Base-by-base conservation (phyloP, 2,329 filamentous ascomycete species). In the Cercospora janseana region DNA sequence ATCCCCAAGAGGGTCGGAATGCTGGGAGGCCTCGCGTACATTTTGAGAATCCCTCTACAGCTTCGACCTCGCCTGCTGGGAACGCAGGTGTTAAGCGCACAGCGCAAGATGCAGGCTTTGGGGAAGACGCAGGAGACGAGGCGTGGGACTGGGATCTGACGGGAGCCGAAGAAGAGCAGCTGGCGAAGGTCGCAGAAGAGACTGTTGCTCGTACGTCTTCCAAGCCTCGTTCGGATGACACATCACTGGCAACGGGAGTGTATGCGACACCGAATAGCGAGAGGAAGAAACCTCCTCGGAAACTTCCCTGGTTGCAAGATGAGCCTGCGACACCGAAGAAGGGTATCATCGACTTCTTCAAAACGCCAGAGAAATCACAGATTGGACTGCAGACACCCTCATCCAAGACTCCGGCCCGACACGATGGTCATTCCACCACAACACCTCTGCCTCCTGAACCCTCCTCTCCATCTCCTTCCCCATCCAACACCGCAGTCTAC, bases 291-390 rank as follows among this genome's bases (percentile, higher is more conserved):
- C 63, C 63, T 9, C 52, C 57, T 43, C 63, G 66, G 10, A 69
- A 62, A 26, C 60, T 74, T 8, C 70, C 70, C 4, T 75, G 71
- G 72, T 56, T 69, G 34, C 63, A 62, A 37, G 62, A 66, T 9
- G 26, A 49, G 8, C 56, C 69, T 2, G 60, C 60, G 24, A 69
- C 68, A 6, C 60, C 51, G 8, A 49, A 44, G 16, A 61, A 63
- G 46, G 47, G 54, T 9, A 52, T 56, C 28, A 41, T 27, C 16
- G 52, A 58, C 37, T 62, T 61, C 54, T 59, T 65, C 28, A 52
- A 52, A n/a, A 59, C 60, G 13, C 62, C 64, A 7, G 58, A 58
- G 5, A 61, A 61, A 40, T n/a, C n/a, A n/a, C 15, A 27, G 4
- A 46, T 15, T 15, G 3, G n/a, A 4, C 15, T 9, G 27, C 15